Base-by-base conservation (phyloP, 1,284 basidiomycete species). In the Erythrobasidium hasegawianum region DNA sequence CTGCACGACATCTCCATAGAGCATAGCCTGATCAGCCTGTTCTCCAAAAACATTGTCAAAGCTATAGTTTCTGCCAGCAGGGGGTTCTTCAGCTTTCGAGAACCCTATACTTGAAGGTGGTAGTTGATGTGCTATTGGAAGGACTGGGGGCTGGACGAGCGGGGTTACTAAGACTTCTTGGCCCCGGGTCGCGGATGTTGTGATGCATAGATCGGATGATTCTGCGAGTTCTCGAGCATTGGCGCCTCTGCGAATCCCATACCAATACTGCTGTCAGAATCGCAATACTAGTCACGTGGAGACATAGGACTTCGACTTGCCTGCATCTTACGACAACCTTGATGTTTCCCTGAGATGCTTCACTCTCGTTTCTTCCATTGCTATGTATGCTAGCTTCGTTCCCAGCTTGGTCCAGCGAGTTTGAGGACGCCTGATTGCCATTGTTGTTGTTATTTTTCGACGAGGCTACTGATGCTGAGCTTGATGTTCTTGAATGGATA, bases 1-100 rank as follows among this genome's bases (percentile, higher is more conserved):
- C 68, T 84, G 85, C 41, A 96, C 95, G 40, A 97, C 94, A 68
- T 97, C 89, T 69, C 90, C 85, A 77, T 96, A 98, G 26, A 99
- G 84, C 83, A 93, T 85, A 33, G 89, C 86, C 76, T 99, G 96
- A 76, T 97, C 94, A 8, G 95, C 95, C 76, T 97, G 94, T 22
- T 94, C 92, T 1, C 96, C 95, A 79, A 96, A 97, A 10, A 97
- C 93, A 38, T 87, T 81, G 77, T 95, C 91, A 74, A 95, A 97
- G 0, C 88, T 86, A 77, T 96, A 97, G 1, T 88, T 93, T 70
- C 88, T 83, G 3, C 86, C 86, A n/a, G 74, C 71, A 0, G 77
- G 76, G 1, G 71, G 66, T 14, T 58, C 40, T 10, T 49, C 41
- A n/a, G 49, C 38, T 29, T 67, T 59, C 66, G 9, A 70, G 67